These are phyloP conservation scores for Taphrina pruni DNA, from an alignment of 1,139 yeast genomes.

Conservation along the genomic window DNA sequence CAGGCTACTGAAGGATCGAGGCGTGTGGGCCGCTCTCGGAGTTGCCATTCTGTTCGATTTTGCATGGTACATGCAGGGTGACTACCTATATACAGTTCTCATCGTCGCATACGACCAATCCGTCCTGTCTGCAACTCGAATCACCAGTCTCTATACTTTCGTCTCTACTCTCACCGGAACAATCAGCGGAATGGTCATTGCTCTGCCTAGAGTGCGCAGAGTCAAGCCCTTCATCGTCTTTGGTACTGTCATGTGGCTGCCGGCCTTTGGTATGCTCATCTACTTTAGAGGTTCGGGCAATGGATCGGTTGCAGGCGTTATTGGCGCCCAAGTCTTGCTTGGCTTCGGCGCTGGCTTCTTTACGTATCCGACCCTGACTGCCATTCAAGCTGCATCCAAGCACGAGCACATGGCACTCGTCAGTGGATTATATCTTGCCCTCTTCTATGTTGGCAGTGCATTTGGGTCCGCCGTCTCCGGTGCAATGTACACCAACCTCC, in stretches of 20 bases:
- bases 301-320: conserved; percentile 43
- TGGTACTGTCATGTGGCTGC: conserved; percentile 45
- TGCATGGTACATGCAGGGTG: conserved; percentile 46
- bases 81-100: conserved; percentile 37
- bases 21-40: conserved; percentile 46
- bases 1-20: conserved; percentile 45
- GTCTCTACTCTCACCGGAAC: conserved; percentile 47
- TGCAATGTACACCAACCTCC: conserved; percentile 65
- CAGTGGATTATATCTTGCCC: conserved; percentile 62
- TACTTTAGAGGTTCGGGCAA: conserved; percentile 44
- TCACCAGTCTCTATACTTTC: conserved; percentile 47
- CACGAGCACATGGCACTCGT: conserved; percentile 72
- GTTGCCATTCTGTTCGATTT: conserved; percentile 47
- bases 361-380: conserved; percentile 63
- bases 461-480: conserved; percentile 64
- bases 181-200: conserved; percentile 41
- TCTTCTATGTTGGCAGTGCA: conserved; percentile 68
- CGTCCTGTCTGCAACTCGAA: conserved; percentile 46
- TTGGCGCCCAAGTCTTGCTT: conserved; percentile 53
- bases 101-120: conserved; percentile 43
- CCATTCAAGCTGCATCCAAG: conserved; percentile 62
- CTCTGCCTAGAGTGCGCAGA: conserved; percentile 44
- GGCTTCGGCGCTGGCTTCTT: conserved; percentile 71
- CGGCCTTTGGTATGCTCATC: conserved; percentile 47
- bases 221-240: conserved; percentile 45